phyloP scores from a whole-genome alignment of 306 rosid genomes.

The Sophora flavescens region DNA sequence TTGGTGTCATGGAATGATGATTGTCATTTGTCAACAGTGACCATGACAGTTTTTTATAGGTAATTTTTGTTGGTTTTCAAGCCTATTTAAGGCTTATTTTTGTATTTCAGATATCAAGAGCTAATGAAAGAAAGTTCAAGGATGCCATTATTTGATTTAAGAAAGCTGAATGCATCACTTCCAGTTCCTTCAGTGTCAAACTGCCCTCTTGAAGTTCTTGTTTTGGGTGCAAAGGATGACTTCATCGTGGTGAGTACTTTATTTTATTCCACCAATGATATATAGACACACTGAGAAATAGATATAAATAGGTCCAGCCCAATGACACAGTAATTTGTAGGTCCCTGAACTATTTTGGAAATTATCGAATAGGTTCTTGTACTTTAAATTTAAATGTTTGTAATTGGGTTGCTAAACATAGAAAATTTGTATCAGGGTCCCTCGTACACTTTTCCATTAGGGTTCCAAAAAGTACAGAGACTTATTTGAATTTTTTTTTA shows the following conservation, averaged over 20 bases:
- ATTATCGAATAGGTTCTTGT: no score
- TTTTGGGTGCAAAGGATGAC: slow-evolving; percentile 82
- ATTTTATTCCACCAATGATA: no score
- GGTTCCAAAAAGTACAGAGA: no score
- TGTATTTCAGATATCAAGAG: slow-evolving; percentile 74
- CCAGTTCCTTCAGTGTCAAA: slow-evolving; percentile 78
- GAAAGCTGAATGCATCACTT: slow-evolving; percentile 87
- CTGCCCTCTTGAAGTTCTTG: slow-evolving; percentile 66
- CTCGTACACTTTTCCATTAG: no score
- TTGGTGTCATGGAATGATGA: slow-evolving; percentile 28
- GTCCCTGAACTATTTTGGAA: no score
- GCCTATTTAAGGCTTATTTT: slow-evolving; percentile 25
- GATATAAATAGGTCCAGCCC: neutral
- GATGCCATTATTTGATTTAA: slow-evolving; percentile 87
- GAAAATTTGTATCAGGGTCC: no score
- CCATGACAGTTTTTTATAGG: neutral
- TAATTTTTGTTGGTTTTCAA: slow-evolving; percentile 15
- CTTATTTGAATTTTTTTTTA: no score
- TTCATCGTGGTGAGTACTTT: slow-evolving; percentile 71
- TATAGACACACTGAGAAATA: neutral
- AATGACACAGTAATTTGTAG: no score
- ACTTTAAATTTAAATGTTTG: no score
- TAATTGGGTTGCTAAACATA: no score
- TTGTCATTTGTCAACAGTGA: slow-evolving; percentile 6
- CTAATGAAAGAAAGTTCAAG: slow-evolving; percentile 95